A percentile compares a stretch with the other conserved stretches of the same genome.
Conservation (phyloP, 805 yeast species). For the Yarrowia divulgata region DNA sequence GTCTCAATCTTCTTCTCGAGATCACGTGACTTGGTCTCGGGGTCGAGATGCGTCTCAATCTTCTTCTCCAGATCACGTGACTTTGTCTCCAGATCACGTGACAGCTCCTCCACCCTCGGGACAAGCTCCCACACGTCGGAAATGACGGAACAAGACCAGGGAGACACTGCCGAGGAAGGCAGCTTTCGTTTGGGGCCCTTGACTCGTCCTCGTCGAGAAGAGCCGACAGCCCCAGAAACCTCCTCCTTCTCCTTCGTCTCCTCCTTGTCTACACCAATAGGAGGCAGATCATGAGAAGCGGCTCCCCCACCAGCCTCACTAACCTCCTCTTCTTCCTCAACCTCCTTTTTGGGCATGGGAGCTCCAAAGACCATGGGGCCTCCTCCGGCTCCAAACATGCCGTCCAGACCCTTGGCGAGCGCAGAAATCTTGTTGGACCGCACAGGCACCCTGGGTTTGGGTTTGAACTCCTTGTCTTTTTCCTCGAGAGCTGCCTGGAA, state of each 20-base stretch:
- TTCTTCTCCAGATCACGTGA: neutral
- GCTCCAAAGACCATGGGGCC: conserved; percentile 37
- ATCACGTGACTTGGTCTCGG: neutral
- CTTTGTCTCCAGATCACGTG: neutral
- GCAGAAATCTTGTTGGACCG: conserved; percentile 37
- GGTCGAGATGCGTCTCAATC: neutral
- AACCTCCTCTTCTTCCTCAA: conserved; percentile 12
- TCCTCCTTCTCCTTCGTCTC: neutral
- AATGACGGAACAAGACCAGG: conserved; percentile 15
- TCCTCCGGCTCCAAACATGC: conserved; percentile 30
- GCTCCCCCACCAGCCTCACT: conserved; percentile 2
- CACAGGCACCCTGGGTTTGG: conserved; percentile 35
- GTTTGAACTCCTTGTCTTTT: conserved; percentile 31
- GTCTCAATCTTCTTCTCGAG: neutral
- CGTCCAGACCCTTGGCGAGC: conserved; percentile 35
- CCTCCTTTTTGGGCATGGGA: conserved; percentile 37
- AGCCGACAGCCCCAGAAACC: neutral
- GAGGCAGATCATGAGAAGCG: neutral
- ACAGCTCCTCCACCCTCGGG: neutral
- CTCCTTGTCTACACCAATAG: conserved; percentile 5
- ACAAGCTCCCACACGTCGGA: conserved; percentile 24
- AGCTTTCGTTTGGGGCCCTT: conserved; percentile 36
- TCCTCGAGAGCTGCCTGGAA: conserved; percentile 36
- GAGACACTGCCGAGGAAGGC: conserved; percentile 26
- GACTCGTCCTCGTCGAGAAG: conserved; percentile 28